Evolutionary conservation across 192 early-diverging fungal genomes (phyloP), one percentile per base, ranked within the genome.

Genomic region (Rhizoclosmatium globosum): DNA sequence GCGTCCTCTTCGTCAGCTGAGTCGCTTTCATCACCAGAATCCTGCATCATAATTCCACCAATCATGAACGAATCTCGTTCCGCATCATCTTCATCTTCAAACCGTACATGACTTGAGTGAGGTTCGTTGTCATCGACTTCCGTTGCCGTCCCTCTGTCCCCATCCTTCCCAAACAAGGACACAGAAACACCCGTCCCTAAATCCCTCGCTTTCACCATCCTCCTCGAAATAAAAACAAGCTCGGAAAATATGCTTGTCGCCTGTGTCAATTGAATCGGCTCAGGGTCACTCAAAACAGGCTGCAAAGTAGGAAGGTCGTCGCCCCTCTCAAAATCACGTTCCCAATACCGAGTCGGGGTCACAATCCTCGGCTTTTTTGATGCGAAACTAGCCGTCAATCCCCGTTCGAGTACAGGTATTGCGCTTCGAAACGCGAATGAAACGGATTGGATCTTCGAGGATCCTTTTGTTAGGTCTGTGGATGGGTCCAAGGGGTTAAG

Each of bases 401-500:
- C 50, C 50, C 67, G 67, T 46, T 68, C 67, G 17, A 68, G 17
- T 13, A 7, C 0, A 23, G 15, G 15, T 17, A 23, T 43, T 3
- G 46, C 67, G 9, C 45, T 43, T 4, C 7, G 7, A 9, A 68
- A 47, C 21, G 42, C 39, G 19, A 42, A 9, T 2, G 67, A 13
- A 47, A 68, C 67, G 17, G 41, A 17, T 13, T 47, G 42, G 19
- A 68, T 68, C 23, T 44, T 21, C 31, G 48, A 15, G 38, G 17
- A 23, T 9, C 53, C 70, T 23, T 19, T 72, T 15, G 70, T 72
- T 21, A 72, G 17, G 56, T 72, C 70, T 23, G 47, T 38, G 48
- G 48, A 23, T 17, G 23, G 15, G 19, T 72, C 70, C 31, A 72
- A 15, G 9, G 70, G 70, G 56, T 72, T 72, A 46, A 72, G 15